These are phyloP conservation scores for Candolleomyces efflorescens DNA, from an alignment of 768 basidiomycete genomes.

Conservation along the genomic window DNA sequence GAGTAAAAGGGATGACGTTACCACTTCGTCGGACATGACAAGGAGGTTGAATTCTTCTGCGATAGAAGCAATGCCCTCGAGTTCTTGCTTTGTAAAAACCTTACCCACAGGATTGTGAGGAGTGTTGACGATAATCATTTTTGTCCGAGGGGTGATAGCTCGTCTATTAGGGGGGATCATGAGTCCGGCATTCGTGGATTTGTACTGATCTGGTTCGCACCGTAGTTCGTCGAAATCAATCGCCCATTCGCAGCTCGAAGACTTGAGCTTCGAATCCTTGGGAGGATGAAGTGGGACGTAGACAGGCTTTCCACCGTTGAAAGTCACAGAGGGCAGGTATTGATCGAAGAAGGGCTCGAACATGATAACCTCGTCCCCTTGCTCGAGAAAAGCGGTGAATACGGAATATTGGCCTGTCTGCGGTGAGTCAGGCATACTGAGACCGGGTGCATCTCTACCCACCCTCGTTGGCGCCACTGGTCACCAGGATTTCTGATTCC, in stretches of 20 bases:
- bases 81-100: conserved; percentile 81
- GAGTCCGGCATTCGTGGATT: neutral
- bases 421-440: neutral
- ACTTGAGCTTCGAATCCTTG: conserved; percentile 35
- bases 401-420: conserved; percentile 86
- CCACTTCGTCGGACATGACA: conserved; percentile 96
- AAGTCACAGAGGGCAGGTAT: conserved; percentile 87
- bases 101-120: conserved; percentile 99
- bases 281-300: conserved; percentile 96
- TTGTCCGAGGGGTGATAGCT: conserved; percentile 84
- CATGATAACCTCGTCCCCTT: conserved; percentile 96
- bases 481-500: conserved; percentile 87
- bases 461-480: conserved; percentile 98
- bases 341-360: conserved; percentile 99
- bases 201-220: conserved; percentile 31
- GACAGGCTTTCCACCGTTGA: conserved; percentile 90
- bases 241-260: conserved; percentile 77
- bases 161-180: conserved; percentile 36
- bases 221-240: conserved; percentile 87
- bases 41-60: conserved; percentile 92
- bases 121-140: conserved; percentile 94
- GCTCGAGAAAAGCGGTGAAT: conserved; percentile 86
- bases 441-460: conserved; percentile 1
- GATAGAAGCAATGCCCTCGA: conserved; percentile 79
- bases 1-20: conserved; percentile 32